Evolutionary conservation across 192 early-diverging fungal species (phyloP), one percentile per base, ranked within the genome.

Genomic region (Coemansia sp.): DNA sequence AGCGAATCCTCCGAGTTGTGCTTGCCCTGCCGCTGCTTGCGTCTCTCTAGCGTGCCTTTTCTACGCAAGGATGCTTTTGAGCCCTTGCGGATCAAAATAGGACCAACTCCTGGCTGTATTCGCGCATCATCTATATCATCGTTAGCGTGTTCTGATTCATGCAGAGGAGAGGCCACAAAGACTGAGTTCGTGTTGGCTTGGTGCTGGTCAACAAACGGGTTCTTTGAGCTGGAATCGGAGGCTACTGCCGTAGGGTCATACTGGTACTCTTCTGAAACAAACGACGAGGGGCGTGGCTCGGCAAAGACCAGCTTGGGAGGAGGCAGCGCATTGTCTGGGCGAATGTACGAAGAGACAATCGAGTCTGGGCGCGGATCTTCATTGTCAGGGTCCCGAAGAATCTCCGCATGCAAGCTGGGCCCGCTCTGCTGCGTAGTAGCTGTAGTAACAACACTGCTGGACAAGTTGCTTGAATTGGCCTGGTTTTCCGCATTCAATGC

Each of bases 51-150:
- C 3, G 67, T 77, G 38, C 57, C 57, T 28, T 77, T 77, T 52
- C 74, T 67, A 5, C 74, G 67, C 28, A 70, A 16, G 34, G 74
- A 77, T 3, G 74, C 74, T 53, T 70, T 77, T 23, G 74, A 77
- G 6, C 68, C 64, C 60, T 63, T 77, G 48, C 60, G 67, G 11
- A 77, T 77, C 11, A 77, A 49, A 41, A 77, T 60, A 0, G 74
- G 74, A 0, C 74, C 71, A 2, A 37, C 30, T 1, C 56, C 59
- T 8, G 47, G 15, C 20, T 36, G 46, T 4, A 38, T 42, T 11
- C 44, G 45, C 36, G 46, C 47, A 32, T 56, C 60, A 11, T 64
- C 50, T 10, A 14, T 31, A 15, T 50, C 48, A 18, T 10, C n/a
- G 5, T 60, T 48, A 20, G 50, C 44, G 30, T 32, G 10, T 11